Evolutionary conservation across 768 basidiomycete species (phyloP).

Genomic region (Candolleomyces efflorescens): DNA sequence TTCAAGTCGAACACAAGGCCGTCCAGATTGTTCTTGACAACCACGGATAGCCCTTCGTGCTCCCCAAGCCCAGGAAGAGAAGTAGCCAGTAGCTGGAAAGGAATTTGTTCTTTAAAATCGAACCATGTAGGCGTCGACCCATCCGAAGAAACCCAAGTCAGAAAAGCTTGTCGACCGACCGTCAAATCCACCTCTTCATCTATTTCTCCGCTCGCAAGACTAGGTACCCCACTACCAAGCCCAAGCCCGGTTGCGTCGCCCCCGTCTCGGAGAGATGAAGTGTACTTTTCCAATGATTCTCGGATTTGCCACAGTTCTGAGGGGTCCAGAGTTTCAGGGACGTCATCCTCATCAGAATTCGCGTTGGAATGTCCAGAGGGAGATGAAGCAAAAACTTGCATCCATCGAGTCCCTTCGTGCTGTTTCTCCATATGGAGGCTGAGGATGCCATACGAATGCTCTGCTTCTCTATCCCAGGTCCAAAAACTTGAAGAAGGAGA

Average conservation of each 20-base stretch:
- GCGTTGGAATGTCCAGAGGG: slow-evolving; percentile 25
- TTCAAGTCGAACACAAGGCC: slow-evolving; percentile 57
- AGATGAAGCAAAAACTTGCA: slow-evolving; percentile 70
- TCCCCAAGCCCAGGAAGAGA: slow-evolving; percentile 54
- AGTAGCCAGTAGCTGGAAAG: slow-evolving; percentile 59
- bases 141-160: slow-evolving; percentile 64
- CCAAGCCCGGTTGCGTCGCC: slow-evolving; percentile 61
- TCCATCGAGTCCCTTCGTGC: slow-evolving; percentile 81
- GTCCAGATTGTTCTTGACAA: slow-evolving; percentile 72
- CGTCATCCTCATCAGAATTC: slow-evolving; percentile 46
- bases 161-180: slow-evolving; percentile 58
- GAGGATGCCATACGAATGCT: slow-evolving; percentile 63
- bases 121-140: slow-evolving; percentile 45
- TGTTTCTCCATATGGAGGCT: slow-evolving; percentile 85
- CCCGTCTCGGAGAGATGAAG: slow-evolving; percentile 52
- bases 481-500: slow-evolving; percentile 79
- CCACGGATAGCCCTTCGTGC: slow-evolving; percentile 35
- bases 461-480: slow-evolving; percentile 86
- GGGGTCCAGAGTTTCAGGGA: slow-evolving; percentile 86
- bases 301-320: slow-evolving; percentile 76
- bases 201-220: slow-evolving; percentile 82
- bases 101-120: slow-evolving; percentile 15
- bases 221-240: slow-evolving; percentile 66
- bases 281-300: slow-evolving; percentile 85
- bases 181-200: slow-evolving; percentile 85